Evolutionary conservation across 441 rosid species (phyloP), one percentile per base, ranked within the genome.

Genomic region (Capsella rubella): DNA sequence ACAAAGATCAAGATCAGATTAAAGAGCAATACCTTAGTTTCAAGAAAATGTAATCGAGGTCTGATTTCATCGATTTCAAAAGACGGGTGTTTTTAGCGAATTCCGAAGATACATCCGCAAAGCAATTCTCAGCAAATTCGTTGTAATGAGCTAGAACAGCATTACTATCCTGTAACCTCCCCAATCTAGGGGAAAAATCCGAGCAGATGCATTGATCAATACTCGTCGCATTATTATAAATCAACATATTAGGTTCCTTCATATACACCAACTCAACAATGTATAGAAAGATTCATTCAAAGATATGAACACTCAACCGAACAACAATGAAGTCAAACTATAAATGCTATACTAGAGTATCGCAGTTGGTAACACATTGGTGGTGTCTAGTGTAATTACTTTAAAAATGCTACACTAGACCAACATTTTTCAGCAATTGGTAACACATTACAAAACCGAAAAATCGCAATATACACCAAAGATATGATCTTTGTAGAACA

Each of bases 101-200:
- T 49, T 92, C 97, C 27, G 80, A 50, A 14, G 95, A 86, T 67
- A 92, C 91, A 78, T 89, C 96, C 10, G 79, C 77, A 31, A 89
- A 90, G 64, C 95, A 92, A 52, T 88, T 76, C 89, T 92, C 98
- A 2, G 96, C 89, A 60, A 82, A 89, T 46, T 92, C 93, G 28
- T 89, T 95, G 76, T 90, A 92, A 81, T 95, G 98, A n/a, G 96
- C 81, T 42, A 95, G 84, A 42, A 95, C 98, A 0, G 98, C 96
- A 29, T 90, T 92, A 83, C 96, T 95, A 71, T 95, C 99, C 78
- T 95, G 99, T 78, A 92, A 72, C 83, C 99, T 89, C 74, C 99
- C 99, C 78, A 92, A 76, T 80, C 99, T 95, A 85, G 68, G 25
- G 2, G 2, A 66, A 76, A 31, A 65, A 65, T 64, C 37, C 0